Conservation (phyloP, 148 eudicot genomes). For the Polygonum maritimum region DNA sequence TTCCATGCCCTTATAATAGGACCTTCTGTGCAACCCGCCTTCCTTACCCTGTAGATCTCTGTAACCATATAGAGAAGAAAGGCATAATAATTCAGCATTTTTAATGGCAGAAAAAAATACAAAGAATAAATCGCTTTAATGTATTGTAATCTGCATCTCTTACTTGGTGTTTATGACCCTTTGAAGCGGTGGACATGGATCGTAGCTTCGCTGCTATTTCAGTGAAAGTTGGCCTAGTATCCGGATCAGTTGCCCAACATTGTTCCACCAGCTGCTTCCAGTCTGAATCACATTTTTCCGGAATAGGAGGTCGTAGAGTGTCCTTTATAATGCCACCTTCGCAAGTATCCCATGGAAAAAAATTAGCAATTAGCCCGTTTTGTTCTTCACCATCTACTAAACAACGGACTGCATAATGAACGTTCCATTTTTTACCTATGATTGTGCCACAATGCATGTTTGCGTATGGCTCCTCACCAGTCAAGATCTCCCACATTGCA, state of each 20-base stretch:
- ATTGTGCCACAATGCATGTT: constrained; percentile 96
- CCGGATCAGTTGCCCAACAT: constrained; percentile 77
- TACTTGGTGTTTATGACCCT: constrained; percentile 38
- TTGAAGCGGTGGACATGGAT: constrained; percentile 53
- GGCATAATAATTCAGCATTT: neutral
- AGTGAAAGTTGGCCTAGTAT: constrained; percentile 65
- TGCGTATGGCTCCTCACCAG: constrained; percentile 89
- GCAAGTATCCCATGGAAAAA: neutral
- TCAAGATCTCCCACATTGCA: constrained; percentile 87
- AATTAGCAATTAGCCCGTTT: neutral
- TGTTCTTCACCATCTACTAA: neutral
- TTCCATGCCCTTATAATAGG: constrained; percentile 7
- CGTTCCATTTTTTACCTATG: constrained; percentile 46
- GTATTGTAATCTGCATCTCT: constrained; percentile 3
- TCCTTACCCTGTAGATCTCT: constrained; percentile 23
- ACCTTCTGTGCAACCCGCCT: neutral
- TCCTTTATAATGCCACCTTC: constrained; percentile 83
- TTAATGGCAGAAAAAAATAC: neutral
- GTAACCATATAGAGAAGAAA: constrained; percentile 7
- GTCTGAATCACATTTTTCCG: constrained; percentile 64
- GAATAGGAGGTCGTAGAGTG: constrained; percentile 70
- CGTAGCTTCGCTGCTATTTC: constrained; percentile 58
- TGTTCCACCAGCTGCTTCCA: constrained; percentile 85
- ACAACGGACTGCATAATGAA: neutral
- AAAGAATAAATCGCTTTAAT: neutral